A percentile compares a stretch with the other conserved stretches of the same genome.
Evolutionary conservation across 148 eudicot species (phyloP).

Genomic region (Vaccinium darrowii): DNA sequence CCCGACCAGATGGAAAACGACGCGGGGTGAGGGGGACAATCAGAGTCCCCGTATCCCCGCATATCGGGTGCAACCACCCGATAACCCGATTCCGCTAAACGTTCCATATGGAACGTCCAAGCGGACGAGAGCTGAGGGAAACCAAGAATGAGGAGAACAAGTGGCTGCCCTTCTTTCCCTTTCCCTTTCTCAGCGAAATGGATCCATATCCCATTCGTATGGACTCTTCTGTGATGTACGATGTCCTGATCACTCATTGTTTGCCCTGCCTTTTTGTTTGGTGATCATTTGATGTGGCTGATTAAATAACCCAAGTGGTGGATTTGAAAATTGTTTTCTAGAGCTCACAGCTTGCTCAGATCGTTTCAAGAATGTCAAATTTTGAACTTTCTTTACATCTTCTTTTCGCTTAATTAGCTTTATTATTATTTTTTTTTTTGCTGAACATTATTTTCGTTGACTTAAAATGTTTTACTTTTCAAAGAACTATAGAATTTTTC

Average conservation of each 20-base stretch:
- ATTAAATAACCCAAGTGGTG: background rate
- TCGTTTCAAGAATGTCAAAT: background rate
- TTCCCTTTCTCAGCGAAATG: slow-evolving; percentile 13
- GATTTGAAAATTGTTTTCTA: background rate
- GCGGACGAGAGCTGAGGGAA: slow-evolving; percentile 10
- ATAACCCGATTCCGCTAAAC: background rate
- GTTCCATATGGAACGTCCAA: no score
- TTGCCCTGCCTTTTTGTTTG: no score
- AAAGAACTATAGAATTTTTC: no score
- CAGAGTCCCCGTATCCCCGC: slow-evolving; percentile 12
- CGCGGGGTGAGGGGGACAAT: background rate
- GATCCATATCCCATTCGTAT: slow-evolving; percentile 5
- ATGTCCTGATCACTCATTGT: background rate
- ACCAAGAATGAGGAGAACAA: slow-evolving; percentile 11
- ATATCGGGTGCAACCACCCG: slow-evolving; percentile 9
- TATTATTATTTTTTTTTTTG: no score
- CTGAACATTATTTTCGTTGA: no score
- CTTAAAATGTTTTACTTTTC: no score
- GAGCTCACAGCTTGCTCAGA: background rate
- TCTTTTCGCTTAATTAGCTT: no score
- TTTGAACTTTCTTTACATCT: background rate
- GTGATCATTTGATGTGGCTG: no score
- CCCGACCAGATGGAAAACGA: slow-evolving; percentile 9
- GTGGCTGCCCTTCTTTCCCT: background rate
- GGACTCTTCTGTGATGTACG: background rate